Evolutionary conservation across 495 filamentous ascomycete genomes (phyloP), one percentile per base, ranked within the genome.

Genomic region (Penicillium arizonense): DNA sequence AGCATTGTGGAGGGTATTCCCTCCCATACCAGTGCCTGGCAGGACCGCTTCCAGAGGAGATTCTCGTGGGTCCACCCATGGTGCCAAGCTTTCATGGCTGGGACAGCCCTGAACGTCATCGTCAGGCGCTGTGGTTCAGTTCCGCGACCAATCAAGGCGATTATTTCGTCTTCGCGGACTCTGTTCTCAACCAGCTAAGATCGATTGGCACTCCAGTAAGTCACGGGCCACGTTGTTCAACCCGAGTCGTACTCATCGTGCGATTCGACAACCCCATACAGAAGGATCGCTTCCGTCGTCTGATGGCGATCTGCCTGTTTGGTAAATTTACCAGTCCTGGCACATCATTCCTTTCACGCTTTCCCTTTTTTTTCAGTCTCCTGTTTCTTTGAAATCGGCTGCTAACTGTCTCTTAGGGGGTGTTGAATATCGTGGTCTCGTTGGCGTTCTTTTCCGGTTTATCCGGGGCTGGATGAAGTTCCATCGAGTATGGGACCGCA

Each of bases 101-200:
- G 56, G 65, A 71, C 36, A 58, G 34, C 3, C 68, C 64, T 23
- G 71, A 71, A 50, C 65, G 69, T 4, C 64, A 68, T 44, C 68
- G 71, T 4, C 73, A 75, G 37, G 68, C 70, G 3, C 28, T 75
- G 13, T 62, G 65, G 47, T 70, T 72, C 55, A 59, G 44, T 26
- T 55, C 57, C 24, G 32, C 57, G 0, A 20, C 43, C 10, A 11
- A 41, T 1, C 43, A 50, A 34, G 71, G 70, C 8, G 73, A 76
- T 28, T 76, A 76, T 47, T 73, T 73, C 53, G 53, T 76, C 30
- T 76, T 76, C 55, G 45, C 59, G 6, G 70, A 73, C 34, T 65
- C 53, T 58, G 28, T 8, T 30, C 33, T 16, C 3, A 58, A 65
- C 16, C 40, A 38, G 2, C 5, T 18, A 41, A 51, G 13, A 45